Conservation (phyloP, 2,329 filamentous ascomycete genomes). For the Exutisphaerella laricina region DNA sequence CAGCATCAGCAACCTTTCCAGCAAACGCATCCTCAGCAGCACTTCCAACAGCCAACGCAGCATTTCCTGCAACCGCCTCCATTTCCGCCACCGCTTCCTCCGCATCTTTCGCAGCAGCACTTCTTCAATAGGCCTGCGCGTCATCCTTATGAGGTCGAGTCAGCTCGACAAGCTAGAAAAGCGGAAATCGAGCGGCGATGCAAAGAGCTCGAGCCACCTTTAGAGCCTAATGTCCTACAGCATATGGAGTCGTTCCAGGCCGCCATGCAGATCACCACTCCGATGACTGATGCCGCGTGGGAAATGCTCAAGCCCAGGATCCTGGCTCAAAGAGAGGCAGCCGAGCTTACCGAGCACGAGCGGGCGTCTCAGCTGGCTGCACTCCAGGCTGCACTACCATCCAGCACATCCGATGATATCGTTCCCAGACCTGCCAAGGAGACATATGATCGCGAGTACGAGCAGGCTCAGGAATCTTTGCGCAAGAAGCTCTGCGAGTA, state of each 20-base stretch:
- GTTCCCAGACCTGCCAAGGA: slow-evolving; percentile 52
- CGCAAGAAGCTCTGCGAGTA: slow-evolving; percentile 59
- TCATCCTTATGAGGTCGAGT: slow-evolving; percentile 57
- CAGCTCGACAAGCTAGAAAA: slow-evolving; percentile 59
- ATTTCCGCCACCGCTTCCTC: slow-evolving; percentile 15
- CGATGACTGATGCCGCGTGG: slow-evolving; percentile 66
- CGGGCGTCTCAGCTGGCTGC: slow-evolving; percentile 40
- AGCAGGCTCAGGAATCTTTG: slow-evolving; percentile 62
- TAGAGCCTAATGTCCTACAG: slow-evolving; percentile 56
- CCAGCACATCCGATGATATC: slow-evolving; percentile 44
- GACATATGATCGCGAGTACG: slow-evolving; percentile 62
- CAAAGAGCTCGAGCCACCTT: slow-evolving; percentile 56
- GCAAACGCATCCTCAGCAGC: slow-evolving; percentile 2
- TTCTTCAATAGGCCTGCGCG: slow-evolving; percentile 39
- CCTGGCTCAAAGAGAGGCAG: slow-evolving; percentile 58
- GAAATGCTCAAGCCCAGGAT: slow-evolving; percentile 62
- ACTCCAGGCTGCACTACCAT: slow-evolving; percentile 44
- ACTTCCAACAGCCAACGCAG: no score
- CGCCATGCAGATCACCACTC: slow-evolving; percentile 62
- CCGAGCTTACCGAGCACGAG: slow-evolving; percentile 52
- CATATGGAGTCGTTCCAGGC: slow-evolving; percentile 71
- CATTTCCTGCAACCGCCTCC: slow-evolving; percentile 9
- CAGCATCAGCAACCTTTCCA: background rate
- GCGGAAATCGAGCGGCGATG: slow-evolving; percentile 68
- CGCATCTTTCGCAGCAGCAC: slow-evolving; percentile 8